phyloP scores from a whole-genome alignment of 331 rosid species.

The Pyrus hybrid region DNA sequence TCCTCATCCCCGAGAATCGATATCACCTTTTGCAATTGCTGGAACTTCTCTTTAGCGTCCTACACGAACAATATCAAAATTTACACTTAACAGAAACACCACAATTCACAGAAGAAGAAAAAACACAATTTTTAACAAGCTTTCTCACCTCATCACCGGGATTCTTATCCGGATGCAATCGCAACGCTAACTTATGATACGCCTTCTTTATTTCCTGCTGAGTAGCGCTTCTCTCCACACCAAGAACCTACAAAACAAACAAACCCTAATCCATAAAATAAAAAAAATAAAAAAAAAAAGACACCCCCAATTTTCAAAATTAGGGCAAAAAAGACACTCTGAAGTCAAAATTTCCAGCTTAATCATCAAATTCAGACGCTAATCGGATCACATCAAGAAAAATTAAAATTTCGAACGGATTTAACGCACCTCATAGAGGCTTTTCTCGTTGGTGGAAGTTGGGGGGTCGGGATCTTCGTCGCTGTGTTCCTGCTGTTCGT shows the following conservation, averaged over 20 bases:
- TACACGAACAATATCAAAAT: conserved; percentile 15
- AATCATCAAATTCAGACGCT: neutral
- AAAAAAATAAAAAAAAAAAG: too few species aligned
- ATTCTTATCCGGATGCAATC: conserved; percentile 92
- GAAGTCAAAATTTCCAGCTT: neutral
- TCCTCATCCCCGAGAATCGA: conserved; percentile 92
- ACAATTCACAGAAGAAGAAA: neutral
- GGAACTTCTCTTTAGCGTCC: conserved; percentile 91
- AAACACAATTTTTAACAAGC: neutral
- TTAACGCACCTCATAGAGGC: conserved; percentile 57
- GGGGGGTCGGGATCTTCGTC: conserved; percentile 4
- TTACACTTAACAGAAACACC: conserved; percentile 8
- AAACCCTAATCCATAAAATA: neutral
- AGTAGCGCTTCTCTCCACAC: conserved; percentile 77
- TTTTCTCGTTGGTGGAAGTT: conserved; percentile 21
- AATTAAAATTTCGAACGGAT: neutral
- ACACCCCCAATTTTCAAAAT: neutral
- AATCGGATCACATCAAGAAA: neutral
- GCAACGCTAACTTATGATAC: conserved; percentile 76
- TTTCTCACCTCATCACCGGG: conserved; percentile 66
- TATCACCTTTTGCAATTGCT: conserved; percentile 84
- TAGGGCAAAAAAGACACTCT: neutral
- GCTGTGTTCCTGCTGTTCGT: neutral
- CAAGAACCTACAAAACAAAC: conserved; percentile 49
- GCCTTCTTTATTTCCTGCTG: conserved; percentile 95